phyloP scores from a whole-genome alignment of 441 rosid genomes.

The Hura crepitans region DNA sequence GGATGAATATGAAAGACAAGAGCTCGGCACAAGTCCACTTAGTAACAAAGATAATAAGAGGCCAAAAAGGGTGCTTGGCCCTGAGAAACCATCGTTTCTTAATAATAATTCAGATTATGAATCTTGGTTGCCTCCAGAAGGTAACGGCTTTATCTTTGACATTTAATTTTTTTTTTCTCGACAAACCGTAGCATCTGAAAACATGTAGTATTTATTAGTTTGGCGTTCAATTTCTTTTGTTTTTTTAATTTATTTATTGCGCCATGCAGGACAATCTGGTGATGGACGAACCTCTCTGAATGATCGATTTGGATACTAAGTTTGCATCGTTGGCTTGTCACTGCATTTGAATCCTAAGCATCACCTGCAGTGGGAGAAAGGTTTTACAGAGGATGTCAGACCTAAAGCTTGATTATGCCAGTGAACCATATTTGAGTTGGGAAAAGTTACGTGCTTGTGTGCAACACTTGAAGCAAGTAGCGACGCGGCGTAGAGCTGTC shows the following conservation, averaged over 20 bases:
- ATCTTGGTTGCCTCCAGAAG: slow-evolving; percentile 94
- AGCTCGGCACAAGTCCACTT: slow-evolving; percentile 26
- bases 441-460: background rate
- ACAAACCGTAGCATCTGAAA: background rate
- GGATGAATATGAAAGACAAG: slow-evolving; percentile 33
- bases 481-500: background rate
- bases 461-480: background rate
- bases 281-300: slow-evolving; percentile 88
- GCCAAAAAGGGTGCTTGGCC: slow-evolving; percentile 62
- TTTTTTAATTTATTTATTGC: background rate
- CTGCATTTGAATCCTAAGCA: background rate
- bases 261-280: slow-evolving; percentile 81
- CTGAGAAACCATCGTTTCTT: slow-evolving; percentile 75
- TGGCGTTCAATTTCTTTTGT: too few species aligned
- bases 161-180: background rate
- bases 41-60: slow-evolving; percentile 46
- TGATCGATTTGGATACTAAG: slow-evolving; percentile 77
- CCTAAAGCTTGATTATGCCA: background rate
- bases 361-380: background rate
- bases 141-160: slow-evolving; percentile 33
- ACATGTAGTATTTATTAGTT: background rate
- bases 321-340: background rate
- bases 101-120: slow-evolving; percentile 49
- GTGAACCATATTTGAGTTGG: background rate
- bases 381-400: background rate